Evolutionary conservation across 768 basidiomycete genomes (phyloP).

Genomic region (Tylopilus felleus): DNA sequence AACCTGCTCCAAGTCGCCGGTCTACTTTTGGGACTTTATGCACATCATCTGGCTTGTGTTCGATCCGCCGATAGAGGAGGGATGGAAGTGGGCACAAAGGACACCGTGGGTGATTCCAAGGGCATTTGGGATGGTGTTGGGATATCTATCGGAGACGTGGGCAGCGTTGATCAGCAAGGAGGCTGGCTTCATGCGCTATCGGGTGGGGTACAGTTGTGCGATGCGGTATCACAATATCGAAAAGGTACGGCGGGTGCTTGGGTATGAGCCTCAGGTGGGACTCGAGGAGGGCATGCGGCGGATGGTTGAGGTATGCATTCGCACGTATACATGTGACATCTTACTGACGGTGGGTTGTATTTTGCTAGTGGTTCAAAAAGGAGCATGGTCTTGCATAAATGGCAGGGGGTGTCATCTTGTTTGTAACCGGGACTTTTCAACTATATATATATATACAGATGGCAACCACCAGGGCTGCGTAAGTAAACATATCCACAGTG

Average conservation of each 20-base stretch:
- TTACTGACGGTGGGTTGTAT: neutral
- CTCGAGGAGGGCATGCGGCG: slow-evolving; percentile 81
- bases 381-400: slow-evolving; percentile 29
- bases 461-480: too few relatives aligned
- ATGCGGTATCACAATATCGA: slow-evolving; percentile 92
- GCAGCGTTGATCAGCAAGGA: slow-evolving; percentile 72
- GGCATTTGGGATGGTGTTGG: slow-evolving; percentile 65
- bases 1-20: slow-evolving; percentile 73
- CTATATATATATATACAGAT: slow-evolving; percentile 2
- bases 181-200: slow-evolving; percentile 81
- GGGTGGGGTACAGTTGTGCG: slow-evolving; percentile 78
- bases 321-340: neutral
- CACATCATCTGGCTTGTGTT: slow-evolving; percentile 75
- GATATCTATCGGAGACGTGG: slow-evolving; percentile 69
- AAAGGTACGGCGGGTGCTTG: slow-evolving; percentile 84
- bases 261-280: slow-evolving; percentile 90
- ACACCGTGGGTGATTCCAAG: slow-evolving; percentile 51
- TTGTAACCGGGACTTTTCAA: too few relatives aligned
- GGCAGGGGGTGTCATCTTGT: neutral
- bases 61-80: slow-evolving; percentile 43
- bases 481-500: too few relatives aligned
- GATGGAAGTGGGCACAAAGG: slow-evolving; percentile 42
- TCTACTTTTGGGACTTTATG: slow-evolving; percentile 94
- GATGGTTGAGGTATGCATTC: slow-evolving; percentile 62
- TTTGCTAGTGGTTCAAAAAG: slow-evolving; percentile 27